Evolutionary conservation across 176 grass and related monocot genomes (phyloP).

Genomic region (Raddia guianensis): DNA sequence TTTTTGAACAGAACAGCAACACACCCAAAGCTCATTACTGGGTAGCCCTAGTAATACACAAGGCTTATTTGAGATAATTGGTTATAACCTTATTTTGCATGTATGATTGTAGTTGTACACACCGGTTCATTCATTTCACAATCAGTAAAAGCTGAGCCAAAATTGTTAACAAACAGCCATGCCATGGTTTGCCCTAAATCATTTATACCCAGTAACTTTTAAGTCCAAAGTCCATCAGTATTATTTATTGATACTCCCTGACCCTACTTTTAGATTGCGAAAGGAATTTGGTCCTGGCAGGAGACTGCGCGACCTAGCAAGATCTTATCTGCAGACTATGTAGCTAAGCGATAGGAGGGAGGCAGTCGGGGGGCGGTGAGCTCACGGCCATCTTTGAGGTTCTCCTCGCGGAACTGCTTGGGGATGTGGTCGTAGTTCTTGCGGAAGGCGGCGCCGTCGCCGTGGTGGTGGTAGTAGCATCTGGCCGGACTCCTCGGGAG

Average conservation of each 20-base stretch:
- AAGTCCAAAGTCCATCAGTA: too few species aligned
- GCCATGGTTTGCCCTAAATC: background rate
- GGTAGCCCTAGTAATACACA: background rate
- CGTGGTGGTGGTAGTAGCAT: slow-evolving; percentile 39
- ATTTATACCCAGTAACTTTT: background rate
- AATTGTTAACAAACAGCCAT: background rate
- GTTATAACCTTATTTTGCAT: background rate
- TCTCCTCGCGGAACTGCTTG: slow-evolving; percentile 79
- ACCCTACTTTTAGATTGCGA: too few species aligned
- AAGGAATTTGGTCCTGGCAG: background rate
- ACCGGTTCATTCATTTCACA: background rate
- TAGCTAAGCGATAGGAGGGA: background rate
- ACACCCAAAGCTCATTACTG: background rate
- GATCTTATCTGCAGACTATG: background rate
- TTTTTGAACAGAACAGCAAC: background rate
- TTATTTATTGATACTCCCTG: too few species aligned
- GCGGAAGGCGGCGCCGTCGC: slow-evolving; percentile 31
- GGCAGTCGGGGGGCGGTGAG: background rate
- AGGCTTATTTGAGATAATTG: background rate
- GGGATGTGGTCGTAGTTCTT: slow-evolving; percentile 77
- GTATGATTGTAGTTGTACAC: background rate
- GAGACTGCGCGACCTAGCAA: background rate
- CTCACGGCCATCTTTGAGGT: slow-evolving; percentile 81
- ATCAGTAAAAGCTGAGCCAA: background rate
- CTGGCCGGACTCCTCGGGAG: slow-evolving; percentile 22